These are phyloP conservation scores for Saccharomycopsis sp. DNA, from an alignment of 805 yeast species.

Conservation along the genomic window DNA sequence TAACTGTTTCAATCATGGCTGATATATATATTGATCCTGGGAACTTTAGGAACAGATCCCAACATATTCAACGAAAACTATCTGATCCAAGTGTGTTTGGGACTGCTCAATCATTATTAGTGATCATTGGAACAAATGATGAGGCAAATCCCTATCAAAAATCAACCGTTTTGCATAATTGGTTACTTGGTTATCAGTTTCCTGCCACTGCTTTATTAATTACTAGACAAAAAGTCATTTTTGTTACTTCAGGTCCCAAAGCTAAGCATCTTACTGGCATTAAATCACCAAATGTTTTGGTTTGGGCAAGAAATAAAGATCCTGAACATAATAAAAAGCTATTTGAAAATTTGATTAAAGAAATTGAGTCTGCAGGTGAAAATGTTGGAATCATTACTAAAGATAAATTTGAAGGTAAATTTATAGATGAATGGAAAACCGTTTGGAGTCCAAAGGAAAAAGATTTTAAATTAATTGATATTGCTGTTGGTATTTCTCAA, in stretches of 20 bases:
- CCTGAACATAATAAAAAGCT: conserved; percentile 59
- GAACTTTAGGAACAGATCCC: conserved; percentile 12
- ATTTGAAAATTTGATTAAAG: conserved; percentile 44
- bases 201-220: conserved; percentile 78
- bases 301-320: conserved; percentile 78
- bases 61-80: conserved; percentile 14
- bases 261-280: conserved; percentile 67
- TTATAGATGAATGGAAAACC: conserved; percentile 69
- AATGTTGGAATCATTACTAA: conserved; percentile 61
- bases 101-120: conserved; percentile 41
- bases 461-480: conserved; percentile 36
- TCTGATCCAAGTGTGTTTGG: conserved; percentile 29
- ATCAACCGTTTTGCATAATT: conserved; percentile 75
- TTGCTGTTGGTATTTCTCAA: conserved; percentile 40
- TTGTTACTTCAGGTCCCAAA: conserved; percentile 77
- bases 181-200: conserved; percentile 92
- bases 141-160: conserved; percentile 86
- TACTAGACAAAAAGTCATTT: conserved; percentile 44
- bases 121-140: conserved; percentile 76
- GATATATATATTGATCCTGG: conserved; percentile 42
- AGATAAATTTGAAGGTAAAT: conserved; percentile 76
- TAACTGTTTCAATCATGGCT: too few relatives aligned
- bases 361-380: conserved; percentile 35
- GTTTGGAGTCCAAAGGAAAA: conserved; percentile 29
- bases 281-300: conserved; percentile 32